These are phyloP conservation scores for Solanum lycopersicoides DNA, from an alignment of 257 asterid species.

Conservation along the genomic window DNA sequence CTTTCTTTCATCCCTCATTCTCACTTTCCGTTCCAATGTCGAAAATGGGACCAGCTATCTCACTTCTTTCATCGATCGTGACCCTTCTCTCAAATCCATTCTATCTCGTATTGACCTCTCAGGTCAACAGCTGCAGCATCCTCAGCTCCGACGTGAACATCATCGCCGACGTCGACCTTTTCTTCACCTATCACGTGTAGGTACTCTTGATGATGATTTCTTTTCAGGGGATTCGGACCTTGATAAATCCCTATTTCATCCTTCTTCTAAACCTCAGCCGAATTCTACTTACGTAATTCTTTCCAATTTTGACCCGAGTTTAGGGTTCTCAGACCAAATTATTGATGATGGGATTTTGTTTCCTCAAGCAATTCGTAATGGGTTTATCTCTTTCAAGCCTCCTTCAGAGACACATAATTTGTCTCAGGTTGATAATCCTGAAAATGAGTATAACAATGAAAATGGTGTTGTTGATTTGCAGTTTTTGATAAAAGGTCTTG, in stretches of 20 bases:
- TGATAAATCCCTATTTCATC: constrained; percentile 63
- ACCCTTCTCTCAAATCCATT: constrained; percentile 66
- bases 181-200: constrained; percentile 82
- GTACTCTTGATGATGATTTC: constrained; percentile 81
- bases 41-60: constrained; percentile 62
- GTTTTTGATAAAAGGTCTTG: constrained; percentile 60
- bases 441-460: neutral
- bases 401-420: constrained; percentile 3
- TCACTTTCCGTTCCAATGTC: constrained; percentile 65
- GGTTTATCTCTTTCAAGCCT: constrained; percentile 34
- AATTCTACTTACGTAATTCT: constrained; percentile 37
- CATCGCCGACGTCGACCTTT: constrained; percentile 69
- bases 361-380: constrained; percentile 25
- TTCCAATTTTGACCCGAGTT: constrained; percentile 29
- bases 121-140: constrained; percentile 5
- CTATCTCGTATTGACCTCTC: constrained; percentile 63
- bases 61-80: constrained; percentile 58
- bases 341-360: constrained; percentile 37
- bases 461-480: constrained; percentile 46
- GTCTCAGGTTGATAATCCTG: neutral
- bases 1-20: constrained; percentile 44
- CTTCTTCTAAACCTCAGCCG: constrained; percentile 27
- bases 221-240: constrained; percentile 80
- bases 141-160: constrained; percentile 13
- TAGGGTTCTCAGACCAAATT: constrained; percentile 35